These are phyloP conservation scores for Phlebopus sp. DNA, from an alignment of 1,284 basidiomycete species.

Conservation along the genomic window DNA sequence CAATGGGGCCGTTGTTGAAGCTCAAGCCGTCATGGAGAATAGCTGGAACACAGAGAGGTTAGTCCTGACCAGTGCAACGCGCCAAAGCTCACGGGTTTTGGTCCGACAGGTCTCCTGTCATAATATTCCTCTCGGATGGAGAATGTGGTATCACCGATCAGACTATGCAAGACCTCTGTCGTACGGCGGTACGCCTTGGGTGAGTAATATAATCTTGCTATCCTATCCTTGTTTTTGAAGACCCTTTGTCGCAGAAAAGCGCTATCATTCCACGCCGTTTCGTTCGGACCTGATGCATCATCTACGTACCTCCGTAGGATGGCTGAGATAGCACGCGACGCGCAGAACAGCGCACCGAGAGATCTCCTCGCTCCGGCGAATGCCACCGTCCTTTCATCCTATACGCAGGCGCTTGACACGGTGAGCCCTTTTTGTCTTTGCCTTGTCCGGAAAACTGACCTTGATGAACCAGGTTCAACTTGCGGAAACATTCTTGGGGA, in stretches of 20 bases:
- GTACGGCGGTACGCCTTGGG: slow-evolving; percentile 48
- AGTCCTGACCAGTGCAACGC: neutral
- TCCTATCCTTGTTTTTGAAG: no score
- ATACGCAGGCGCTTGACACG: slow-evolving; percentile 51
- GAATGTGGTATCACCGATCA: slow-evolving; percentile 43
- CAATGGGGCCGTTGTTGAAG: slow-evolving; percentile 37
- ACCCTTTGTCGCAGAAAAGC: slow-evolving; percentile 40
- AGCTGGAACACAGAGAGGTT: slow-evolving; percentile 59
- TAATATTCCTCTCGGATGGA: slow-evolving; percentile 66
- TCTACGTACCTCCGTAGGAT: slow-evolving; percentile 44
- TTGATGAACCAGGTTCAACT: slow-evolving; percentile 45
- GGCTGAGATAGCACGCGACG: slow-evolving; percentile 50
- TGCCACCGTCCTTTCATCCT: slow-evolving; percentile 46
- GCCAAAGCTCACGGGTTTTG: neutral
- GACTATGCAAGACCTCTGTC: slow-evolving; percentile 45
- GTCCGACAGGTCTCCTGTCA: slow-evolving; percentile 42
- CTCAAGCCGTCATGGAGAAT: slow-evolving; percentile 41
- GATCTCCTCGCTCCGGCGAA: slow-evolving; percentile 41
- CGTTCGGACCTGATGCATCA: slow-evolving; percentile 44
- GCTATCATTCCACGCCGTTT: slow-evolving; percentile 58
- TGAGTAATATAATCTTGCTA: slow-evolving; percentile 20
- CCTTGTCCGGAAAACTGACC: neutral
- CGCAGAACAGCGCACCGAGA: slow-evolving; percentile 45
- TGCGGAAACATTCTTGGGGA: slow-evolving; percentile 59
- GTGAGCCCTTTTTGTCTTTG: slow-evolving; percentile 32